These are phyloP conservation scores for Entomortierella lignicola DNA, from an alignment of 192 early-diverging fungal species.

Conservation along the genomic window DNA sequence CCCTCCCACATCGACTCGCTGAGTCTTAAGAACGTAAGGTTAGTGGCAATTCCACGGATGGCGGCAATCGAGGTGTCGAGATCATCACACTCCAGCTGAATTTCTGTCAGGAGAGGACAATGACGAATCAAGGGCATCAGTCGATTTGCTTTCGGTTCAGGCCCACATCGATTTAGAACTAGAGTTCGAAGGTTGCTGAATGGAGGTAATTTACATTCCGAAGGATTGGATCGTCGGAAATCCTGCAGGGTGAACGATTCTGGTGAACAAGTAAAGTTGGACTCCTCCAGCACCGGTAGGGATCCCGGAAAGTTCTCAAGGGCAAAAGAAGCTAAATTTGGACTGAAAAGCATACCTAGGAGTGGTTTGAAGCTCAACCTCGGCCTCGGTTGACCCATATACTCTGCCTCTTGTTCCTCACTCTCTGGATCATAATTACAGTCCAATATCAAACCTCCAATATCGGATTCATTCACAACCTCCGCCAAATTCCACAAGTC, in stretches of 20 bases:
- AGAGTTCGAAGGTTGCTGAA: conserved; percentile 8
- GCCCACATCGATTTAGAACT: conserved; percentile 10
- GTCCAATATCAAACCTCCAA: conserved; percentile 26
- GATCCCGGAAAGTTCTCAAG: conserved; percentile 31
- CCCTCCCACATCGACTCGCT: conserved; percentile 20
- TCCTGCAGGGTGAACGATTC: neutral
- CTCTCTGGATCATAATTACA: conserved; percentile 13
- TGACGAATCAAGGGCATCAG: conserved; percentile 4
- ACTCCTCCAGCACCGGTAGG: neutral
- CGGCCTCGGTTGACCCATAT: neutral
- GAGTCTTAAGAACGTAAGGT: conserved; percentile 16
- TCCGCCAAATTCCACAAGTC: conserved; percentile 21
- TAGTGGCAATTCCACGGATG: conserved; percentile 4
- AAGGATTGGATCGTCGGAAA: neutral
- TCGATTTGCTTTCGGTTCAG: neutral
- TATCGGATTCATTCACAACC: conserved; percentile 1
- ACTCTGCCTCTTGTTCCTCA: neutral
- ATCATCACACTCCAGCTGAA: conserved; percentile 21
- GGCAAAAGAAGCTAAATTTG: conserved; percentile 12
- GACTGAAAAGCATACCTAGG: conserved; percentile 26
- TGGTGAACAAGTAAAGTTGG: neutral
- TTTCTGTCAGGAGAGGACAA: conserved; percentile 13
- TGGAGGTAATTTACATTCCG: neutral
- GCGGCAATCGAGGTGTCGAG: neutral
- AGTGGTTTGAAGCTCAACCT: conserved; percentile 25